Conservation (phyloP, 495 filamentous ascomycete species). For the Parachaetomium inaequale region DNA sequence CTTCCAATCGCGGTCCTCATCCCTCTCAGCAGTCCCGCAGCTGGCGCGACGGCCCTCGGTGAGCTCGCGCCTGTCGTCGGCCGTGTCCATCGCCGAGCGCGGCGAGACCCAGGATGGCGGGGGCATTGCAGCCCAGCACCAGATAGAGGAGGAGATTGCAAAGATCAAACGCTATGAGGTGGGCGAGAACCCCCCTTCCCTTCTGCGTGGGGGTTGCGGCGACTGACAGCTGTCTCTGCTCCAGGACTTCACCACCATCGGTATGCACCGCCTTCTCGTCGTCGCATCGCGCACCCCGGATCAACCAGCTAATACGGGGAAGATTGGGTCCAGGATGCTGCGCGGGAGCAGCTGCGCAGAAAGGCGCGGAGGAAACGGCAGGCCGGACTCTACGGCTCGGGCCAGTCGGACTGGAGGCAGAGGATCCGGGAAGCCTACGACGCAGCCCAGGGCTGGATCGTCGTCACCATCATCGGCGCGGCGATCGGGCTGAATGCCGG, state of each 20-base stretch:
- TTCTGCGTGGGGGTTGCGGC: neutral
- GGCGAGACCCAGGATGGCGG: conserved; percentile 49
- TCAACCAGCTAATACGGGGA: conserved; percentile 16
- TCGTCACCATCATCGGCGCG: conserved; percentile 88
- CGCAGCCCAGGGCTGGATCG: conserved; percentile 96
- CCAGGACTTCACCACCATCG: conserved; percentile 86
- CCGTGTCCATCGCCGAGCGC: conserved; percentile 61
- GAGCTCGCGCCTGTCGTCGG: conserved; percentile 66
- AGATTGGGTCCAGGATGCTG: conserved; percentile 98
- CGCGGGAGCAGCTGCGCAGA: conserved; percentile 79
- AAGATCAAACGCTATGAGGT: conserved; percentile 97
- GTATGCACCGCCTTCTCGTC: conserved; percentile 33
- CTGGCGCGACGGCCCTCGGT: conserved; percentile 56
- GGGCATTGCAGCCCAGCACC: conserved; percentile 47
- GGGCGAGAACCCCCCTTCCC: neutral
- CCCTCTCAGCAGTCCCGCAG: conserved; percentile 46
- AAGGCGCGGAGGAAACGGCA: conserved; percentile 69
- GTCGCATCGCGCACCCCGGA: neutral
- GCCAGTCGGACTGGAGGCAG: conserved; percentile 73
- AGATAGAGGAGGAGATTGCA: conserved; percentile 90
- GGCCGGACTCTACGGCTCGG: conserved; percentile 71
- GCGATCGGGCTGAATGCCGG: conserved; percentile 93
- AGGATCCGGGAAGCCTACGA: conserved; percentile 86
- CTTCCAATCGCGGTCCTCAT: conserved; percentile 45
- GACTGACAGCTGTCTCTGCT: conserved; percentile 8